Evolutionary conservation across 2,329 filamentous ascomycete species (phyloP).

Genomic region (Penicillium psychrosexuale): DNA sequence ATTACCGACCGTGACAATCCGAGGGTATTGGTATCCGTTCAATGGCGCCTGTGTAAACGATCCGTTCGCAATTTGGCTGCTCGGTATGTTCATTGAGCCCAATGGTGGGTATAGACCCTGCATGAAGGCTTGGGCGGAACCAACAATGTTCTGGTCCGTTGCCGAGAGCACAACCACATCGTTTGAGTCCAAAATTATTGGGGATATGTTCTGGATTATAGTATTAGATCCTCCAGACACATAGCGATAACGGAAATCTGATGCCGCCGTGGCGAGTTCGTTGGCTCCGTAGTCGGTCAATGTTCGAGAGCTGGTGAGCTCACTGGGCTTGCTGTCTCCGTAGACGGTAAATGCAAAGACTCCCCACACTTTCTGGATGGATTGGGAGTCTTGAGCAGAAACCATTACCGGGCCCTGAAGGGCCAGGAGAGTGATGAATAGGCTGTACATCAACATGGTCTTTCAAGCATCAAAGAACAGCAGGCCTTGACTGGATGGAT

Average conservation of each 20-base stretch:
- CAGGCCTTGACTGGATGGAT: not conserved
- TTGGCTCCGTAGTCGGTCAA: constrained; percentile 57
- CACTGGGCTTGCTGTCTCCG: constrained; percentile 54
- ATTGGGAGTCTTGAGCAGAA: constrained; percentile 25
- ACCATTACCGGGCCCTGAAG: constrained; percentile 15
- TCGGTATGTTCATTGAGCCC: constrained; percentile 29
- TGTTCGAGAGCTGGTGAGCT: constrained; percentile 33
- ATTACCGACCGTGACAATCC: constrained; percentile 44
- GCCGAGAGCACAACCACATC: constrained; percentile 50
- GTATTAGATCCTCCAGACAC: constrained; percentile 37
- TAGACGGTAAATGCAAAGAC: constrained; percentile 54
- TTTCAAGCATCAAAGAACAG: not conserved
- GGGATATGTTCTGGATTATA: constrained; percentile 46
- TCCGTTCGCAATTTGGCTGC: constrained; percentile 49
- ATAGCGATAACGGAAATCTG: constrained; percentile 54
- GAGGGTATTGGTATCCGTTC: constrained; percentile 57
- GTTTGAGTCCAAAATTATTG: constrained; percentile 43
- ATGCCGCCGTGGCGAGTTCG: constrained; percentile 51
- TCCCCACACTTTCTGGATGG: constrained; percentile 41
- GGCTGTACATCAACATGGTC: constrained; percentile 12
- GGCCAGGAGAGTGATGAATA: constrained; percentile 9
- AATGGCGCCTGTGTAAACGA: constrained; percentile 48
- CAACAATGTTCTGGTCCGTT: constrained; percentile 48
- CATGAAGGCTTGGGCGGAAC: constrained; percentile 60
- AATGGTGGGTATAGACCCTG: constrained; percentile 59